Evolutionary conservation across 805 yeast species (phyloP).

Genomic region (Priceomyces melissophilus): DNA sequence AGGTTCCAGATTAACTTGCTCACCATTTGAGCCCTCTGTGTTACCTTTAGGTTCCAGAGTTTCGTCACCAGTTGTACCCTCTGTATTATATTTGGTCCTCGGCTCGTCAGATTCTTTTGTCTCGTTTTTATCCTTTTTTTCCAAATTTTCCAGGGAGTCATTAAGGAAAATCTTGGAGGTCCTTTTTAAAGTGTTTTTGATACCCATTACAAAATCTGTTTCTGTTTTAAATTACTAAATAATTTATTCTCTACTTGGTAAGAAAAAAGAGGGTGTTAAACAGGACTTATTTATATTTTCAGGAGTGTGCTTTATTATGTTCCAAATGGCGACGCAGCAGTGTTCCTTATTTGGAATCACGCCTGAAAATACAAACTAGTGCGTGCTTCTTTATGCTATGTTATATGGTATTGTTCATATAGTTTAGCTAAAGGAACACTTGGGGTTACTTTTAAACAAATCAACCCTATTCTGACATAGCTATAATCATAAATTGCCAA

Average conservation of each 20-base stretch:
- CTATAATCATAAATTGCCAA: no score
- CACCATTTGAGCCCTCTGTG: constrained; percentile 3
- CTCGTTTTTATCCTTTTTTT: constrained; percentile 4
- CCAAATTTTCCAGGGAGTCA: constrained; percentile 23
- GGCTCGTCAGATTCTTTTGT: constrained; percentile 1
- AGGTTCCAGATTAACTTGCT: constrained; percentile 3
- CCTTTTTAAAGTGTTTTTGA: constrained; percentile 37
- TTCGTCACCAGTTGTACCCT: constrained; percentile 4
- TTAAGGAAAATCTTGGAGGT: constrained; percentile 32
- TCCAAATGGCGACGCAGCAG: constrained; percentile 1
- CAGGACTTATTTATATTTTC: constrained; percentile 1
- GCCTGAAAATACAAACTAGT: neutral
- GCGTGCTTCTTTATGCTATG: constrained; percentile 1
- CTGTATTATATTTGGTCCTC: constrained; percentile 4
- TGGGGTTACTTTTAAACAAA: no score
- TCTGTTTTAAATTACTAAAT: no score
- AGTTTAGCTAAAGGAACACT: no score
- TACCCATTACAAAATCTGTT: constrained; percentile 23
- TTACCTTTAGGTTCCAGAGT: constrained; percentile 3
- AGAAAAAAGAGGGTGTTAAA: no score
- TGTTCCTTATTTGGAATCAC: neutral
- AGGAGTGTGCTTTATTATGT: constrained; percentile 1
- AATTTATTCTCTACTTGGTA: no score
- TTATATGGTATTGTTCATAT: no score
- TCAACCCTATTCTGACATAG: no score